Conservation (phyloP, 208 protist species). For the Zelonia costaricensis region DNA sequence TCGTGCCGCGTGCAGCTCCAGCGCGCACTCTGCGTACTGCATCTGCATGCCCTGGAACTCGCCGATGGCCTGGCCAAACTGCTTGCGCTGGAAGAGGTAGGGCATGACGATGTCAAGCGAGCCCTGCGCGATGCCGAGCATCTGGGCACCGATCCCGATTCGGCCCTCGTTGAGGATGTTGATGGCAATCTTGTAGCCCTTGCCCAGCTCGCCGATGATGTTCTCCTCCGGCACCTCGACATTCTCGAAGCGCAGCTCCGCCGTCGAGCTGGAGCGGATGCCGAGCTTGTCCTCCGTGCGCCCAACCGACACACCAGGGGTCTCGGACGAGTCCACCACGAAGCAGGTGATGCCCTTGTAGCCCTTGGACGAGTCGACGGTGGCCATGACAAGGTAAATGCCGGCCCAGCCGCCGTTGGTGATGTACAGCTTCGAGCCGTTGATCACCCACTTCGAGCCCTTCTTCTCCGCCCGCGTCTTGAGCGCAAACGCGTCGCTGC, state of each 20-base stretch:
- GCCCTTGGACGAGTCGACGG: constrained; percentile 78
- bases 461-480: constrained; percentile 85
- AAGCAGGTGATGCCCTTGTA: constrained; percentile 97
- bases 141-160: constrained; percentile 95
- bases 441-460: constrained; percentile 89
- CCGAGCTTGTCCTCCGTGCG: constrained; percentile 96
- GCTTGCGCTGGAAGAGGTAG: constrained; percentile 91
- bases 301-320: constrained; percentile 88
- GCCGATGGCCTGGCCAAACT: constrained; percentile 90
- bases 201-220: constrained; percentile 87
- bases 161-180: constrained; percentile 94
- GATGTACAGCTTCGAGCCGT: constrained; percentile 95
- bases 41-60: constrained; percentile 96
- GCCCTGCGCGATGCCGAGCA: constrained; percentile 92
- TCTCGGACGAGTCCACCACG: constrained; percentile 87
- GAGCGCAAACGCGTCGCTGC: constrained; percentile 93
- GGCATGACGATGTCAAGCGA: constrained; percentile 77
- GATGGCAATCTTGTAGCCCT: constrained; percentile 96
- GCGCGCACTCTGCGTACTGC: constrained; percentile 84
- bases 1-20: constrained; percentile 77
- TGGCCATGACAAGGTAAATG: constrained; percentile 95
- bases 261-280: constrained; percentile 95
- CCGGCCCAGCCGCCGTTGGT: constrained; percentile 91
- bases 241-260: constrained; percentile 93
- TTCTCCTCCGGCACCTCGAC: constrained; percentile 73